These are phyloP conservation scores for Penicillium ochrochloron DNA, from an alignment of 495 filamentous ascomycete species.

Conservation along the genomic window DNA sequence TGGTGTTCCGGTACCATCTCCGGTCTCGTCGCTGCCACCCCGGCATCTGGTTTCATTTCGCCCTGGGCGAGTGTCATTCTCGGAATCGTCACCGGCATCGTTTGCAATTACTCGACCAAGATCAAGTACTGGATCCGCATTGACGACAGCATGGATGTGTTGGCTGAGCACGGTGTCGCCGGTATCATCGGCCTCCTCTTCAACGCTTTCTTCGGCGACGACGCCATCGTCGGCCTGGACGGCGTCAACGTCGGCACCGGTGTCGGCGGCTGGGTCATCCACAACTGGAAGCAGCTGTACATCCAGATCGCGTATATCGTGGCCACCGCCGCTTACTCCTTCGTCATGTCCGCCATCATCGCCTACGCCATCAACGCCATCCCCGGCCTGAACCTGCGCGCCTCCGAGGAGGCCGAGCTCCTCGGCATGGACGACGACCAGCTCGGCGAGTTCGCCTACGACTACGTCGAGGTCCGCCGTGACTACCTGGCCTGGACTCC, in stretches of 20 bases:
- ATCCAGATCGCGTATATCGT: slow-evolving; percentile 90
- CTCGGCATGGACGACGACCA: slow-evolving; percentile 99
- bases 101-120: slow-evolving; percentile 95
- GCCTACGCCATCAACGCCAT: slow-evolving; percentile 84
- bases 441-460: slow-evolving; percentile 97
- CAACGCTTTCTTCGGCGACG: slow-evolving; percentile 88
- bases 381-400: slow-evolving; percentile 89
- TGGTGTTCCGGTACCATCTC: slow-evolving; percentile 97
- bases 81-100: slow-evolving; percentile 80
- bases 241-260: slow-evolving; percentile 80
- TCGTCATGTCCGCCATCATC: slow-evolving; percentile 82
- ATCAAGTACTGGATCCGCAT: slow-evolving; percentile 95
- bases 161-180: slow-evolving; percentile 95
- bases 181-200: slow-evolving; percentile 91
- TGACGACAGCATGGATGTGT: slow-evolving; percentile 97
- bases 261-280: slow-evolving; percentile 81
- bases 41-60: slow-evolving; percentile 82
- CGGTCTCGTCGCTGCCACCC: slow-evolving; percentile 88
- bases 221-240: slow-evolving; percentile 90
- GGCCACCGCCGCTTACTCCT: slow-evolving; percentile 74
- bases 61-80: slow-evolving; percentile 89
- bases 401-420: slow-evolving; percentile 93
- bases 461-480: slow-evolving; percentile 97
- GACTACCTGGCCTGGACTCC: slow-evolving; percentile 99
- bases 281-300: slow-evolving; percentile 89